Evolutionary conservation across 108 stramenopile species (phyloP), one percentile per base, ranked within the genome.

Genomic region (Licmophora abbreviata): DNA sequence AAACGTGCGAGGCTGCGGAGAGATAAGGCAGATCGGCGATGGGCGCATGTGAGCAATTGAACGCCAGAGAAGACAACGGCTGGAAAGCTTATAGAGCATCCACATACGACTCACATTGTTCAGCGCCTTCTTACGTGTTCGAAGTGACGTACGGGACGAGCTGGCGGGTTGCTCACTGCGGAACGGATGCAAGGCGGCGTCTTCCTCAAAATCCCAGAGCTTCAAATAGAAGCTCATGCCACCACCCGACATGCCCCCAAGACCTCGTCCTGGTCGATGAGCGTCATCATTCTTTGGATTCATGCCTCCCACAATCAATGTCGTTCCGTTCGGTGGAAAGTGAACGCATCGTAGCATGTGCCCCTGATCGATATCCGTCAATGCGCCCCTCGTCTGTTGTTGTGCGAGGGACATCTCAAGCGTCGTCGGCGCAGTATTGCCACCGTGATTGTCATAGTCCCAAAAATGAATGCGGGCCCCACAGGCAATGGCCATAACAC

Each of bases 341-440:
- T 94, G 88, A 1, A 97, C 93, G 48, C 96, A 97, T 14, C 96
- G 87, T 38, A 96, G 61, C 69, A 71, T 71, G 49, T 71, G 71
- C 32, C 69, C 51, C 41, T 74, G 75, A 43, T 66, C 64, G 1
- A 66, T 29, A 62, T 75, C 64, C 26, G 64, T 70, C 45, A 69
- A 41, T 10, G 42, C 25, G 1, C 60, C 53, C 37, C 21, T 18
- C 14, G 29, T 44, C 2, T 57, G 6, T 44, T 43, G 17, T 55
- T 34, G 14, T 23, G 22, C 12, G 47, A 6, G 22, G 47, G 7
- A 22, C 24, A 10, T 12, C n/a, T 48, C 22, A 12, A 8, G 10
- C 25, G 22, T 26, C 8, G 8, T 33, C 10, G 9, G 26, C 20
- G 7, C 29, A 10, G 20, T 20, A 6, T 9, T 11, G 29, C 26